Evolutionary conservation across 805 yeast species (phyloP), one percentile per base, ranked within the genome.

Genomic region (Candida caryicola): DNA sequence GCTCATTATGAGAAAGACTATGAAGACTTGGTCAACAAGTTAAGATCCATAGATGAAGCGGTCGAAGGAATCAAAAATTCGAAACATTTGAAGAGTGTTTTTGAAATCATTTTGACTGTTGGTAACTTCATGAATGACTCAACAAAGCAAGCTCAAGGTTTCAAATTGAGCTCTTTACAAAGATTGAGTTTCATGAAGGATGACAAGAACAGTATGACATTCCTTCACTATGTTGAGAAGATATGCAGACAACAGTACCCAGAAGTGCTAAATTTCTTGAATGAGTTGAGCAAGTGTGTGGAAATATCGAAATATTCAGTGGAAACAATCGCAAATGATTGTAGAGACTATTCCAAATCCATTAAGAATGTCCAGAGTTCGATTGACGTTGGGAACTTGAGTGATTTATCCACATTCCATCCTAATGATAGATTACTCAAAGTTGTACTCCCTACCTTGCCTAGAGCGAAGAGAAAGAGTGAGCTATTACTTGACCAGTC

Each of bases 71-170:
- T 85, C 17, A 69, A 65, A 36, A 61, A 66, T 10, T 82, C 88
- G 0, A 50, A 66, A 13, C 71, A 77, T 27, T 70, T 85, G 51
- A 71, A 77, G 45, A 69, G 71, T 37, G 74, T 84, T 2, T 72
- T 85, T 43, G 79, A 76, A 44, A 76, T 85, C 30, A 81, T 85
- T 43, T 75, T 82, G 47, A 79, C 81, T 10, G 77, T 85, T 40
- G 95, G 93, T 44, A 85, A 85, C 50, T 83, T 76, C 49, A 85
- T 85, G 93, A 85, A 85, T 55, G 88, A 82, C 50, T 60, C 71
- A 5, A 69, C 82, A 3, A 84, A 81, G 50, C 74, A 75, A 45
- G 89, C 86, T 0, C 69, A 69, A 23, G 95, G 95, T 15, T 83
- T 85, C 59, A 81, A 76, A 50, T 64, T 85, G 41, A 73, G 81